Evolutionary conservation across 2,329 filamentous ascomycete genomes (phyloP).

Genomic region (Fusarium incarnatum): DNA sequence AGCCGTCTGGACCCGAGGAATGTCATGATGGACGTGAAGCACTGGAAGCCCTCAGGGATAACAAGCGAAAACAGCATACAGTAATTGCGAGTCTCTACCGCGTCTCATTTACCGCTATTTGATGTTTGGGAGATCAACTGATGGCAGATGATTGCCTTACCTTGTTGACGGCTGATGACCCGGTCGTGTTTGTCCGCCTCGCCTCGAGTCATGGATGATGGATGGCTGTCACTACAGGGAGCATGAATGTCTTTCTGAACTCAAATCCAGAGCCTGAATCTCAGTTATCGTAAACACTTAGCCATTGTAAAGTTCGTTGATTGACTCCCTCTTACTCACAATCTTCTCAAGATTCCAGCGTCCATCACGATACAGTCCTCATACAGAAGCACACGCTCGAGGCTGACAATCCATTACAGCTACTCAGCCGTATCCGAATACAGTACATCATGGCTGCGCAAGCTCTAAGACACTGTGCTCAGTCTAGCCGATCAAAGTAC

Average conservation of each 20-base stretch:
- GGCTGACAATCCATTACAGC: constrained; percentile 26
- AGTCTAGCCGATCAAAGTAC: constrained; percentile 23
- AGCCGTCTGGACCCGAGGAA: constrained; percentile 20
- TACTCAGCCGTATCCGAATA: constrained; percentile 10
- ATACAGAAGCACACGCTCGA: background rate
- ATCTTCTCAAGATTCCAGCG: background rate
- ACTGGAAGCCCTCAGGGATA: background rate
- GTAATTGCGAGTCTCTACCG: background rate
- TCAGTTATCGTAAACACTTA: background rate
- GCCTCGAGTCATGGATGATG: constrained; percentile 34
- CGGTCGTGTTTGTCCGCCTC: constrained; percentile 35
- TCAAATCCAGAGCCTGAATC: background rate
- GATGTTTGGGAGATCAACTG: constrained; percentile 8
- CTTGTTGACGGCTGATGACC: constrained; percentile 28
- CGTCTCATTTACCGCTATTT: constrained; percentile 17
- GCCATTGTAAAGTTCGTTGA: background rate
- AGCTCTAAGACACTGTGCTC: constrained; percentile 23
- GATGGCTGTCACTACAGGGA: constrained; percentile 29
- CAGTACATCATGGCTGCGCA: constrained; percentile 40
- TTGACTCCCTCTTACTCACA: background rate
- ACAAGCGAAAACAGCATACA: background rate
- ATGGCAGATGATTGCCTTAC: constrained; percentile 31
- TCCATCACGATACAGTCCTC: background rate
- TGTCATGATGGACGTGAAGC: constrained; percentile 16
- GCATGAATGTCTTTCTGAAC: constrained; percentile 5